Evolutionary conservation across 2,329 filamentous ascomycete species (phyloP).

Genomic region (Aspergillus neotritici): DNA sequence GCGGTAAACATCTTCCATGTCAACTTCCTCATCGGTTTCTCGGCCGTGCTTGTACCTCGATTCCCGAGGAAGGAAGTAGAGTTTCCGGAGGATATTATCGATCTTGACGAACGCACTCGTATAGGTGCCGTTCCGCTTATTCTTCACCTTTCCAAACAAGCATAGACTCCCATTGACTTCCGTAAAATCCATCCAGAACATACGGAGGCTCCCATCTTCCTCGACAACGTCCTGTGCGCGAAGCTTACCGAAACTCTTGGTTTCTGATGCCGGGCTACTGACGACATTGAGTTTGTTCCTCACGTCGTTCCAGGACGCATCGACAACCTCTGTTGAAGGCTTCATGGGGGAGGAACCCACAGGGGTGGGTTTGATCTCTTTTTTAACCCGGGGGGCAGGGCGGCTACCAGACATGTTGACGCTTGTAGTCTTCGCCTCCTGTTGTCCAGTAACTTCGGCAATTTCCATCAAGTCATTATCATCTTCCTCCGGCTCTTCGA

Average conservation of each 20-base stretch:
- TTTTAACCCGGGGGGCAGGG: conserved; percentile 68
- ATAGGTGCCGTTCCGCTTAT: conserved; percentile 72
- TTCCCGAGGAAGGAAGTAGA: conserved; percentile 85
- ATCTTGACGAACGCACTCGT: conserved; percentile 94
- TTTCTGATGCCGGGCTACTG: conserved; percentile 63
- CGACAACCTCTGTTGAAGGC: conserved; percentile 55
- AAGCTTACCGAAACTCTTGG: conserved; percentile 67
- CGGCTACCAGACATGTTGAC: conserved; percentile 82
- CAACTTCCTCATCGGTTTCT: conserved; percentile 70
- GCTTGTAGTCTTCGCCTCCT: conserved; percentile 59
- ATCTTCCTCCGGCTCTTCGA: conserved; percentile 65
- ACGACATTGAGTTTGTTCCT: conserved; percentile 81
- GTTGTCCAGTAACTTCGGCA: conserved; percentile 63
- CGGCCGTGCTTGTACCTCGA: conserved; percentile 53
- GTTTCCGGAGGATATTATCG: conserved; percentile 85
- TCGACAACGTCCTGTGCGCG: conserved; percentile 82
- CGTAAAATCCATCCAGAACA: conserved; percentile 97
- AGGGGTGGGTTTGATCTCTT: conserved; percentile 64
- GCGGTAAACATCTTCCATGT: conserved; percentile 81
- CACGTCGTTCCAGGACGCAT: conserved; percentile 84
- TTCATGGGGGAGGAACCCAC: conserved; percentile 70
- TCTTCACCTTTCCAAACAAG: conserved; percentile 91
- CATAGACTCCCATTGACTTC: conserved; percentile 88
- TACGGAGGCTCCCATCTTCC: conserved; percentile 80
- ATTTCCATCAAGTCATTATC: conserved; percentile 84